Evolutionary conservation across 1,284 basidiomycete species (phyloP), one percentile per base, ranked within the genome.

Genomic region (Microbotryum saponariae): DNA sequence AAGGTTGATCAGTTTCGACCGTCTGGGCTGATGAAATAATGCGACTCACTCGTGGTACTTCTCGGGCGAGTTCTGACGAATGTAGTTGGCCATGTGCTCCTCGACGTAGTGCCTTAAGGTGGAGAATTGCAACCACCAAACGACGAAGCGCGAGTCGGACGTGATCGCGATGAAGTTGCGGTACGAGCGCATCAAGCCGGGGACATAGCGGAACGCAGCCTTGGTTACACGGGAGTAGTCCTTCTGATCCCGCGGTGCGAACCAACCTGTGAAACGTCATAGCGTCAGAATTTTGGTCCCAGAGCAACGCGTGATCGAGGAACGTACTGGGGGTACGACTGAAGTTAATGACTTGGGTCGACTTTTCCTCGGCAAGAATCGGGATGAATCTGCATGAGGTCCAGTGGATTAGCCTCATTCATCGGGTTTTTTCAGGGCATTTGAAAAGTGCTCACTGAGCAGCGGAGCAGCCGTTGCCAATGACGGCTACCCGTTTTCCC

Each of bases 401-500:
- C 27, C 31, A 42, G 37, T 65, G 63, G 59, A 42, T 50, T 29
- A 55, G 54, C 33, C 3, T n/a, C 48, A 16, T 31, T 51, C 3
- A n/a, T 29, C 37, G 4, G 46, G 46, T 2, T 4, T 16, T 37
- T 37, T 4, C 37, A 37, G 14, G 14, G 9, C 58, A 29, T 45
- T 29, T 5, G 67, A 67, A 3, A 71, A 54, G 47, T 70, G 63
- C 59, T 49, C 25, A 59, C 50, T 74, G 73, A 25, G 73, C 67
- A 2, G 68, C 74, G 0, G 69, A 69, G 46, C 70, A 74, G 8
- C 67, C 67, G 56, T 66, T 67, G 31, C 66, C 66, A 6, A 76
- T 67, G 18, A 76, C 65, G 20, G 74, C 68, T 16, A 76, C 74
- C 46, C 73, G 64, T 61, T 76, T 76, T 56, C 70, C 69, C 48